Evolutionary conservation across 202 grass and related monocot genomes (phyloP).

Genomic region (Tripidium arundinaceum): DNA sequence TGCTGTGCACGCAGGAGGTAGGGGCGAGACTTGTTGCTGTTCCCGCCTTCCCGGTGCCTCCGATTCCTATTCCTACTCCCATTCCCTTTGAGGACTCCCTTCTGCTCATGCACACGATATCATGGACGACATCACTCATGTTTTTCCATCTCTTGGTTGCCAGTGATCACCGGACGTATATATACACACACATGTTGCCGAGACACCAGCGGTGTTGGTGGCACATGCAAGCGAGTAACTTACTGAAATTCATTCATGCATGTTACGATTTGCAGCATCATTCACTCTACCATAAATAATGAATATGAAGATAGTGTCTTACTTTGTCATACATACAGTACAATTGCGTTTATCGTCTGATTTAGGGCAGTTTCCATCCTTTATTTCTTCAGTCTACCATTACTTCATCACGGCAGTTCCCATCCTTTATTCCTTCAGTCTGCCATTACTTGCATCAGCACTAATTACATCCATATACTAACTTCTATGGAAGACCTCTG

Average conservation of each 20-base stretch:
- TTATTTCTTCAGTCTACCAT: too few relatives aligned
- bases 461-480: too few relatives aligned
- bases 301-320: too few relatives aligned
- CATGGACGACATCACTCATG: neutral
- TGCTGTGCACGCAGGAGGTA: too few relatives aligned
- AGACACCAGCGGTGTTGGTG: neutral
- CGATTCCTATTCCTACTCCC: neutral
- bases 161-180: neutral
- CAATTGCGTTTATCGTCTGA: too few relatives aligned
- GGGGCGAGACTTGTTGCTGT: neutral
- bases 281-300: neutral
- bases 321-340: too few relatives aligned
- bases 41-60: neutral
- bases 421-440: too few relatives aligned
- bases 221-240: neutral
- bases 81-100: neutral
- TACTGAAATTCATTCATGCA: neutral
- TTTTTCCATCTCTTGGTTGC: neutral
- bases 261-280: neutral
- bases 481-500: too few relatives aligned
- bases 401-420: too few relatives aligned
- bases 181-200: neutral
- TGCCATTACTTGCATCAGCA: too few relatives aligned
- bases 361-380: too few relatives aligned
- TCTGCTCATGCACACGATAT: neutral